A percentile compares a stretch with the other conserved stretches of the same genome.
Evolutionary conservation across 2,329 filamentous ascomycete species (phyloP).

Genomic region (Paecilomyces dactylethromorphus): DNA sequence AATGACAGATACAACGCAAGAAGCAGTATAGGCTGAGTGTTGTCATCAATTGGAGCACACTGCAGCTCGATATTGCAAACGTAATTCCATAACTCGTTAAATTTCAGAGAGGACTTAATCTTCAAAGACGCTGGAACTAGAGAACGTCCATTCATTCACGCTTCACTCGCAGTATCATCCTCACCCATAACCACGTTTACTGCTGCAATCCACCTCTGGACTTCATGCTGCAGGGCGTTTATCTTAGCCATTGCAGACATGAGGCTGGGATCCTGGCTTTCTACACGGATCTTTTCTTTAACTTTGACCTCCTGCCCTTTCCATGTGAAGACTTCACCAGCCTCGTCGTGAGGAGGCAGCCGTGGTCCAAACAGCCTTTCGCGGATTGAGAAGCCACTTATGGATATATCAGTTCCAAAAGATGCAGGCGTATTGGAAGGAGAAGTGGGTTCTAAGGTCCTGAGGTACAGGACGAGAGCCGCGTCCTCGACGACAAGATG

Average conservation of each 20-base stretch:
- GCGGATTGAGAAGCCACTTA: conserved; percentile 52
- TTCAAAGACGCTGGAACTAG: not conserved
- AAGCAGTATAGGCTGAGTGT: too few relatives aligned
- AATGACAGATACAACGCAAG: not conserved
- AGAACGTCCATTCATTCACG: not conserved
- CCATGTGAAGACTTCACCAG: conserved; percentile 68
- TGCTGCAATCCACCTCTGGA: conserved; percentile 63
- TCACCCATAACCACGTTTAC: conserved; percentile 72
- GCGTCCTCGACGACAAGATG: conserved; percentile 63
- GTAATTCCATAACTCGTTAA: too few relatives aligned
- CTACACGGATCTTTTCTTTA: conserved; percentile 80
- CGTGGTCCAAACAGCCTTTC: conserved; percentile 46
- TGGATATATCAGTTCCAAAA: conserved; percentile 61
- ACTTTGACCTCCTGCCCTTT: conserved; percentile 69
- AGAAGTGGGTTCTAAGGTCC: conserved; percentile 61
- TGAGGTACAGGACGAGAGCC: conserved; percentile 61
- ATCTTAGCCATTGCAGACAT: conserved; percentile 80
- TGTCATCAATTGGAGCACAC: too few relatives aligned
- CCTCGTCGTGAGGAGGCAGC: conserved; percentile 70
- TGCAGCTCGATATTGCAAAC: too few relatives aligned
- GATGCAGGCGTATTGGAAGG: conserved; percentile 55
- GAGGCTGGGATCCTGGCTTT: conserved; percentile 81
- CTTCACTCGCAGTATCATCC: conserved; percentile 38
- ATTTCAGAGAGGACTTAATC: too few relatives aligned
- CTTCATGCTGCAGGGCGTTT: conserved; percentile 65